These are phyloP conservation scores for Verruconis gallopava DNA, from an alignment of 2,329 filamentous ascomycete genomes.

Conservation along the genomic window DNA sequence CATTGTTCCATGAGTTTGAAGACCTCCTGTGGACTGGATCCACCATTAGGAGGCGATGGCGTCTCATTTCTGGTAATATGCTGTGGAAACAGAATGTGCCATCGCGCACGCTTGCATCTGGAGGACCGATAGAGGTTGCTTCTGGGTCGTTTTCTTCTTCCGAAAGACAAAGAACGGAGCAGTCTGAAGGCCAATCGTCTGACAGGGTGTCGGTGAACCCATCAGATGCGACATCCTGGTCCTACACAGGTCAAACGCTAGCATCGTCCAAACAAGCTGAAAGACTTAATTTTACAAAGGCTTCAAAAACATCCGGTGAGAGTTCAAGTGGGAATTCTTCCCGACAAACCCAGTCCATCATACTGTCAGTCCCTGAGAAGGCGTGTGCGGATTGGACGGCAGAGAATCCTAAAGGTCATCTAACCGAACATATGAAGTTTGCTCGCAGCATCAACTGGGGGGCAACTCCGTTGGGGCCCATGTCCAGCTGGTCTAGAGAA, in stretches of 20 bases:
- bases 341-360: conserved; percentile 15
- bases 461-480: conserved; percentile 29
- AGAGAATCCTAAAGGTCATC: conserved; percentile 13
- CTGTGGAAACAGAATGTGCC: conserved; percentile 10
- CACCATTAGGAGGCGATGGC: conserved; percentile 19
- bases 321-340: conserved; percentile 13
- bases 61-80: conserved; percentile 18
- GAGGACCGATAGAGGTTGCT: conserved; percentile 7
- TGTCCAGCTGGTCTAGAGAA: conserved; percentile 29
- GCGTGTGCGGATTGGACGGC: conserved; percentile 20
- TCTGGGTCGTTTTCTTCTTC: not conserved
- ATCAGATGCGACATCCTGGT: not conserved
- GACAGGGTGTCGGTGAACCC: conserved; percentile 1
- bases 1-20: conserved; percentile 25
- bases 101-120: conserved; percentile 8
- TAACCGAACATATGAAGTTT: conserved; percentile 13
- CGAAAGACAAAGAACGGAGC: conserved; percentile 3
- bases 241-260: conserved; percentile 2
- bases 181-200: conserved; percentile 5
- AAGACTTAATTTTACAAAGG: conserved; percentile 6
- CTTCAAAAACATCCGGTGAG: conserved; percentile 11
- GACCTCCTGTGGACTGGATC: conserved; percentile 21
- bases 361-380: conserved; percentile 15
- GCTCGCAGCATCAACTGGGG: conserved; percentile 32
- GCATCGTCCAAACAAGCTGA: conserved; percentile 2